Evolutionary conservation across 768 basidiomycete genomes (phyloP), one percentile per base, ranked within the genome.

Genomic region (Cubamyces sp.): DNA sequence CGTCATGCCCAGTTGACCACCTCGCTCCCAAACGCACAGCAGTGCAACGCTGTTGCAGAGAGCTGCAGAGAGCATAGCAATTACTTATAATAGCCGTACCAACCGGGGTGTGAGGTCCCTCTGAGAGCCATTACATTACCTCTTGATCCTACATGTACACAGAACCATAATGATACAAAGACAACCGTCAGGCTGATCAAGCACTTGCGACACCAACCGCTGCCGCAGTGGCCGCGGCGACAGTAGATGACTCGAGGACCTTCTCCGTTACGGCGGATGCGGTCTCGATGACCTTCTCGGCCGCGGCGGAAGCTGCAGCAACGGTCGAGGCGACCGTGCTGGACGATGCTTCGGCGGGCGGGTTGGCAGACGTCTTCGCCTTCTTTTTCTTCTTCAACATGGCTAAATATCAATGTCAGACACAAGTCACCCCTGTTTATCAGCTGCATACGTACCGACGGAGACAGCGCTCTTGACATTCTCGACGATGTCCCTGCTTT

Each of bases 391-490:
- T 90, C 79, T 90, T 91, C 51, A 88, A 74, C 64, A 91, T 74
- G 30, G 83, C 89, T 91, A 28, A 3, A 26, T 0, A 42, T 62
- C 73, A 50, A 60, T 34, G 42, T 50, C 8, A 54, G 51, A 23
- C n/a, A n/a, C 45, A 1, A 15, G 70, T 49, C 57, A 66, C 55
- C 69, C 68, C 55, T 69, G 65, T 62, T 69, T 60, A 37, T 0
- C 12, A 25, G 30, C 7, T 54, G 4, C 28, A 14, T 16, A 75
- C 82, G 66, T 72, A 93, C 93, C 96, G 40, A 85, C 83, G 49
- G 88, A 81, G 14, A 99, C 96, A 3, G 96, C 96, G 59, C 82
- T 93, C 79, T 92, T 92, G 28, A 98, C 96, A 65, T 83, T 87
- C 66, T 96, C 95, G 2, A 94, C 92, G 26, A 98, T 85, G 69